A percentile compares a stretch with the other conserved stretches of the same genome.
phyloP scores from a whole-genome alignment of 2,329 filamentous ascomycete genomes.

The Shiraia bambusicola region DNA sequence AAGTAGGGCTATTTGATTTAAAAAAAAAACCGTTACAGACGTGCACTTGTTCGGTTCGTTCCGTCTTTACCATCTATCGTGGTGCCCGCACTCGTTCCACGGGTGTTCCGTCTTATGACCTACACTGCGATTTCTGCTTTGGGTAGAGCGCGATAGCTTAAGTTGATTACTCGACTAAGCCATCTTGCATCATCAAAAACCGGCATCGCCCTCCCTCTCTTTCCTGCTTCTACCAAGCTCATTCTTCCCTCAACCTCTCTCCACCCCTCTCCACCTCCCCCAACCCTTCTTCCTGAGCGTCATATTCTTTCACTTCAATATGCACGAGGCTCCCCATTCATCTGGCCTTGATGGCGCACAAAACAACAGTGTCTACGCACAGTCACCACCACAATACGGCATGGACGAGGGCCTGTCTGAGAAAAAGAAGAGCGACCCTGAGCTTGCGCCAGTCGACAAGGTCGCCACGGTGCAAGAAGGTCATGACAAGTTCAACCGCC shows the following conservation, averaged over 20 bases:
- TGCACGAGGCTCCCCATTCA: constrained; percentile 22
- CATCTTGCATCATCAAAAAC: constrained; percentile 16
- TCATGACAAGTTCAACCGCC: constrained; percentile 43
- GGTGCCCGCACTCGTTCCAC: constrained; percentile 4
- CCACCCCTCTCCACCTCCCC: neutral
- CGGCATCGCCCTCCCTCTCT: constrained; percentile 12
- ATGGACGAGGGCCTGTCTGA: constrained; percentile 27
- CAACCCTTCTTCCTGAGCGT: constrained; percentile 1
- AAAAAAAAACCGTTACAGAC: constrained; percentile 2
- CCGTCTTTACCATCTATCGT: constrained; percentile 4
- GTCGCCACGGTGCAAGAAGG: constrained; percentile 39
- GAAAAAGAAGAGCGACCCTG: constrained; percentile 39
- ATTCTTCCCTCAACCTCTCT: constrained; percentile 1
- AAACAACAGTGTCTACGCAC: constrained; percentile 7
- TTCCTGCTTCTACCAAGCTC: neutral
- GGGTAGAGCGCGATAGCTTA: constrained; percentile 16
- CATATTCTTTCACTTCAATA: constrained; percentile 9
- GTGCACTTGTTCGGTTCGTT: neutral
- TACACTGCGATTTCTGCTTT: constrained; percentile 23
- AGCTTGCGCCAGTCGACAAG: constrained; percentile 35
- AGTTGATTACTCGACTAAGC: no score
- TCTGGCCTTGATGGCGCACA: neutral
- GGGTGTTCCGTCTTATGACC: constrained; percentile 15
- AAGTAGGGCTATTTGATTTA: constrained; percentile 15
- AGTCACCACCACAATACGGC: constrained; percentile 24